These are phyloP conservation scores for Penicillium riverlandense DNA, from an alignment of 495 filamentous ascomycete species.

Conservation along the genomic window DNA sequence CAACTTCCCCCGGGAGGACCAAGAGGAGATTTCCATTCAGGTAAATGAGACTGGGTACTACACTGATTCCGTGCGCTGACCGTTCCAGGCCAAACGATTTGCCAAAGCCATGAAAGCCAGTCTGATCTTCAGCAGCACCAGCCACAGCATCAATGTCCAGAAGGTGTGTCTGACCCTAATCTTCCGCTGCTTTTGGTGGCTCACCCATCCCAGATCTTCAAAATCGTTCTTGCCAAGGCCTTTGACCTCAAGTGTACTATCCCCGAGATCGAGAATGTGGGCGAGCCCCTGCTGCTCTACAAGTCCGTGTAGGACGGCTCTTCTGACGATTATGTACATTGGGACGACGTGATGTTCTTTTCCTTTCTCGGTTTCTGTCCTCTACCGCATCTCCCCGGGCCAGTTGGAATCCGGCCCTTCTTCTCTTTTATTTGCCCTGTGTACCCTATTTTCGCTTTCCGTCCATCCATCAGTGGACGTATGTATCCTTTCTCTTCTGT, in stretches of 20 bases:
- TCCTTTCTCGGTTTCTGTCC: no score
- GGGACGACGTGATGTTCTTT: slow-evolving; percentile 33
- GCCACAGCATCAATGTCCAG: slow-evolving; percentile 98
- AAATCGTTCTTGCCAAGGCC: slow-evolving; percentile 96
- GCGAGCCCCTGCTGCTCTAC: slow-evolving; percentile 93
- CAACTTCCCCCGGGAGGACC: slow-evolving; percentile 93
- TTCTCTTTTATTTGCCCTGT: slow-evolving; percentile 8
- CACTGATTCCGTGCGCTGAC: not conserved
- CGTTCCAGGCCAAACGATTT: slow-evolving; percentile 75
- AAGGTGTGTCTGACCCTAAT: slow-evolving; percentile 55
- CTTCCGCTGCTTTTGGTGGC: not conserved
- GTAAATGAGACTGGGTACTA: slow-evolving; percentile 32
- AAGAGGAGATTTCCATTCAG: slow-evolving; percentile 96
- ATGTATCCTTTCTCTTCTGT: slow-evolving; percentile 13
- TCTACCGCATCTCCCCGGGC: no score
- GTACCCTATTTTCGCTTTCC: slow-evolving; percentile 10
- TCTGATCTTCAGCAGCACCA: slow-evolving; percentile 96
- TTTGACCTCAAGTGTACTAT: slow-evolving; percentile 99
- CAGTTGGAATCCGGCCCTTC: not conserved
- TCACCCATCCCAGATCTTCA: slow-evolving; percentile 74
- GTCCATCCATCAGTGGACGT: slow-evolving; percentile 8
- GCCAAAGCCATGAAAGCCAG: slow-evolving; percentile 97
- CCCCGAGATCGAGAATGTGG: slow-evolving; percentile 94
- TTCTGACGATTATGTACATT: slow-evolving; percentile 32
- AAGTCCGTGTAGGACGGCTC: slow-evolving; percentile 53